Evolutionary conservation across 2,329 filamentous ascomycete species (phyloP), one percentile per base, ranked within the genome.

Genomic region (Sporothrix humicola): DNA sequence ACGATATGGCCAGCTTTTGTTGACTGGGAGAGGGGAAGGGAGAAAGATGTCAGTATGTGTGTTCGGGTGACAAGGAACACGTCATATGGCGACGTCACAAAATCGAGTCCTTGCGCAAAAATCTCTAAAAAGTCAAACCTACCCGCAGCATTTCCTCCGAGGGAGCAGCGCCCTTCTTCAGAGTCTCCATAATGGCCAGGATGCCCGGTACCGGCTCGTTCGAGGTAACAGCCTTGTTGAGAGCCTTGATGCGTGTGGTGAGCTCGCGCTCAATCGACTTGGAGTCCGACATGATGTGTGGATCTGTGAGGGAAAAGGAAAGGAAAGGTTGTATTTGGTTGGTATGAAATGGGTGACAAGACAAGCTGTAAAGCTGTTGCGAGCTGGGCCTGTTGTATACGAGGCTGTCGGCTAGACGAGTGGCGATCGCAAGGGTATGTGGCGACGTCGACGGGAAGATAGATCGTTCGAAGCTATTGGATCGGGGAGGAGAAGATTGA

Each of bases 1-100:
- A 98, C 93, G 69, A 92, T 90, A 77, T 97, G 91, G 78, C 96
- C 96, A 70, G 97, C 95, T 78, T 92, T 93, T n/a, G 95, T 98
- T 58, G 92, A 87, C 90, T 92, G 75, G 52, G 12, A 2, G 65
- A 10, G 10, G 17, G 23, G 42, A 23, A 26, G 9, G 69, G 54
- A 26, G 31, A 23, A 15, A 20, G 15, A 48, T 42, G 26, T 26
- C 15, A 54, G 63, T 10, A 9, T 54, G 12, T 54, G 12, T 56
- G 7, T 13, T 63, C 1, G 8, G 63, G 6, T 7, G 31, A 5
- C 31, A 37, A 37, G 31, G 4, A 7, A 7, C 31, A 37, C 31
- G 31, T 37, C 31, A 37, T 37, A 37, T 37, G 31, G 56, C 26
- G 10, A 26, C 12, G n/a, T 31, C 31, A 69, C 15, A 52, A 52